Conservation (phyloP, 306 rosid genomes). For the Castanopsis chinensis region DNA sequence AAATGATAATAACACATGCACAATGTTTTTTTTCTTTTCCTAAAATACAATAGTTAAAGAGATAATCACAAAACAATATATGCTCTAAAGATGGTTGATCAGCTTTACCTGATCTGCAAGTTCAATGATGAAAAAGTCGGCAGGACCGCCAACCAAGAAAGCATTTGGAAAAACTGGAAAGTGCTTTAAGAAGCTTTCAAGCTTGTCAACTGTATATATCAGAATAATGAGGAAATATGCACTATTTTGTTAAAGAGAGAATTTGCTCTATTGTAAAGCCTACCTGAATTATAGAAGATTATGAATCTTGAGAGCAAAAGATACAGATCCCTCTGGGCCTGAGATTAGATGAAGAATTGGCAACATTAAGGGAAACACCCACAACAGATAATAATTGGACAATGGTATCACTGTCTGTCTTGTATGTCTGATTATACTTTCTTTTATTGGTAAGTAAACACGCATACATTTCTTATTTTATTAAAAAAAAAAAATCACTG, state of each 20-base stretch:
- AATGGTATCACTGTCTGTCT: neutral
- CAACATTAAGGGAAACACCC: neutral
- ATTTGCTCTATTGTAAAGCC: conserved; percentile 23
- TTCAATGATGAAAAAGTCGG: conserved; percentile 86
- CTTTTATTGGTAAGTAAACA: no score
- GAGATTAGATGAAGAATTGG: conserved; percentile 25
- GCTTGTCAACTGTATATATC: conserved; percentile 64
- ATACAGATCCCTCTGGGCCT: conserved; percentile 93
- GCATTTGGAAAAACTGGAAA: conserved; percentile 79
- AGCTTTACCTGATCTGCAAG: conserved; percentile 79
- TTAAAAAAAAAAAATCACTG: no score
- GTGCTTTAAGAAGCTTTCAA: conserved; percentile 73
- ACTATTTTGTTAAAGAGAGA: conserved; percentile 17
- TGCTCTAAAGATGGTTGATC: neutral
- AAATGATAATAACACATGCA: neutral
- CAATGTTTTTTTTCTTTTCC: neutral
- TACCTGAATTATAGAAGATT: conserved; percentile 84
- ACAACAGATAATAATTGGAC: neutral
- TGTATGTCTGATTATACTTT: neutral
- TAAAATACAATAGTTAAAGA: neutral
- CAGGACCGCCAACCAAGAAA: conserved; percentile 76
- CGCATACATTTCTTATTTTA: no score
- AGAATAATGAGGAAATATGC: conserved; percentile 22
- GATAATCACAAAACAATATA: neutral
- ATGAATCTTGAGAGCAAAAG: conserved; percentile 90